Conservation (phyloP, 257 asterid species). For the Primulina eburnea region DNA sequence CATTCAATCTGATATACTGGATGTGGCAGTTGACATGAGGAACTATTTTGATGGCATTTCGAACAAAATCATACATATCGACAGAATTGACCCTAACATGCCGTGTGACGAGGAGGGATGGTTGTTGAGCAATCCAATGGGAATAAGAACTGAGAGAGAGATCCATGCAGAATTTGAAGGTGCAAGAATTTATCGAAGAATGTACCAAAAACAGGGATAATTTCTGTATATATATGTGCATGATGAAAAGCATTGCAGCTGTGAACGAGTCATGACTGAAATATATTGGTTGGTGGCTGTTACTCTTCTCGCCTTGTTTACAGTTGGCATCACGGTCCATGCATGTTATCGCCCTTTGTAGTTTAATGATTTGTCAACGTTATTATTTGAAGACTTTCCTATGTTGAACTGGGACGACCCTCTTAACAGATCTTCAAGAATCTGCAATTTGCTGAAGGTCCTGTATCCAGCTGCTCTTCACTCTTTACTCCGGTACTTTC, state of each 20-base stretch:
- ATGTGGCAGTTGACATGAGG: slow-evolving; percentile 88
- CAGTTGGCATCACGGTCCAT: not conserved
- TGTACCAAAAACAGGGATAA: slow-evolving; percentile 54
- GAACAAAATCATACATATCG: slow-evolving; percentile 53
- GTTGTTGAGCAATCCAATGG: slow-evolving; percentile 82
- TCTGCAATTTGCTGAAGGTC: not conserved
- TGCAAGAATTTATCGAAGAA: slow-evolving; percentile 68
- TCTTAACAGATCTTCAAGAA: too few relatives aligned
- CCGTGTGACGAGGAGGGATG: slow-evolving; percentile 68
- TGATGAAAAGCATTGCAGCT: not conserved
- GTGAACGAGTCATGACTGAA: not conserved
- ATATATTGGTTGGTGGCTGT: not conserved
- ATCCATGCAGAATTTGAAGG: slow-evolving; percentile 87
- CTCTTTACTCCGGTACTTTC: not conserved
- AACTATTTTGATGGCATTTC: slow-evolving; percentile 55
- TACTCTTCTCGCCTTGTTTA: not conserved
- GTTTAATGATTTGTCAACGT: not conserved
- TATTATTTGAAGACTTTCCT: not conserved
- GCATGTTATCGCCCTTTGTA: not conserved
- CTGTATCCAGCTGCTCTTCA: not conserved
- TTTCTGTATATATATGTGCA: too few relatives aligned
- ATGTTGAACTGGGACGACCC: not conserved
- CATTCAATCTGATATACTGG: slow-evolving; percentile 79
- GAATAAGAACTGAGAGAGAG: slow-evolving; percentile 85
- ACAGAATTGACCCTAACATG: slow-evolving; percentile 36